Percentiles rank a stretch among this genome's conserved stretches.
phyloP scores from a whole-genome alignment of 2,329 filamentous ascomycete genomes.

The Penicillium fuscoglaucum region DNA sequence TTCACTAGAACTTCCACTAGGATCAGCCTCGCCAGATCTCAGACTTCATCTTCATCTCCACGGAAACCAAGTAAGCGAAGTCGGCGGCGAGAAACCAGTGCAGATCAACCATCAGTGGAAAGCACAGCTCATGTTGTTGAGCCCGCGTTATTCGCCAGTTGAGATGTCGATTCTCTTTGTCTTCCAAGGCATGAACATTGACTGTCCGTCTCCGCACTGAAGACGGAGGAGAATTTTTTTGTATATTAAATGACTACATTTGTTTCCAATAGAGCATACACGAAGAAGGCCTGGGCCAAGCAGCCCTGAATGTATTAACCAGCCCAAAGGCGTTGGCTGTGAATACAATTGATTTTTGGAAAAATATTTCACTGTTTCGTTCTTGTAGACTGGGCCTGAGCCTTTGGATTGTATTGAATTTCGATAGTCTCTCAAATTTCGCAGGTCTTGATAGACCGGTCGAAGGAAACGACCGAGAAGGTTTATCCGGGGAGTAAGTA shows the following conservation, averaged over 20 bases:
- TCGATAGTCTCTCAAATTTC: background rate
- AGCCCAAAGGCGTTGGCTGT: constrained; percentile 6
- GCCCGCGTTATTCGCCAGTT: background rate
- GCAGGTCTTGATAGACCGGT: background rate
- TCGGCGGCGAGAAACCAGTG: background rate
- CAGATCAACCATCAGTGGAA: background rate
- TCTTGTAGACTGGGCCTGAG: background rate
- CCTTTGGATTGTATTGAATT: background rate
- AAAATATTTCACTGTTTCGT: background rate
- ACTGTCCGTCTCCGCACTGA: background rate
- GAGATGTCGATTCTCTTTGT: background rate
- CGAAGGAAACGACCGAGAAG: background rate
- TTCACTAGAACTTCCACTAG: constrained; percentile 19
- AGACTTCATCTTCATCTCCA: background rate
- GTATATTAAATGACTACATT: constrained; percentile 11
- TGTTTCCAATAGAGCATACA: constrained; percentile 12
- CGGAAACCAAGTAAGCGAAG: constrained; percentile 2
- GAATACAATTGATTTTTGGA: constrained; percentile 1
- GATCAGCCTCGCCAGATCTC: constrained; percentile 6
- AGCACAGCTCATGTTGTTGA: background rate
- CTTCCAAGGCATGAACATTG: background rate
- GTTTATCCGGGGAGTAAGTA: background rate
- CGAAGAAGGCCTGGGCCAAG: constrained; percentile 1
- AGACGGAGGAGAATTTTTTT: background rate
- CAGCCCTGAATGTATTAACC: constrained; percentile 2